Evolutionary conservation across 257 asterid genomes (phyloP), one percentile per base, ranked within the genome.

Genomic region (Scutellaria galericulata): DNA sequence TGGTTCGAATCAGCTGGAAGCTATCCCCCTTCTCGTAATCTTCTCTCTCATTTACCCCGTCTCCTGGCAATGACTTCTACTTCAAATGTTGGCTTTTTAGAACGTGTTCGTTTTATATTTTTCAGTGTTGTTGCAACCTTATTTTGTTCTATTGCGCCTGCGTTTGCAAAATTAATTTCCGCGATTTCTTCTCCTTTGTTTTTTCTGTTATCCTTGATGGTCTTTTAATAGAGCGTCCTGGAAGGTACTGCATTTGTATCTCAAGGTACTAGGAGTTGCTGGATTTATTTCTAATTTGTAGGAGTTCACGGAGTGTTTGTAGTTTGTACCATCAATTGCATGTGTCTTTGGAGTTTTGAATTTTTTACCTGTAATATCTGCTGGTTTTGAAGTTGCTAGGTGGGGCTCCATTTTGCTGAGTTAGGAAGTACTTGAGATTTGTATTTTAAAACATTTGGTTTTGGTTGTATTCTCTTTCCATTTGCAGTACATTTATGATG

Each of bases 11-110:
- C 91, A 31, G 99, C 97, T 75, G 84, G 80, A 56, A 87, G 85
- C 68, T 92, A 92, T 62, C 97, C 98, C 6, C 96, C 98, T 56
- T 95, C 99, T 76, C 98, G 99, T 95, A 83, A 80, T 70, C 18
- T 55, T 66, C 58, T 75, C 22, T 13, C 66, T 11, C 42, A 2
- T n/a, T 56, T 5, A 40, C 68, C 68, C 57, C 41, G 12, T 41
- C 44, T 22, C 57, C 50, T 35, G 2, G 9, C 44, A 13, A 9
- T 20, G 9, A 6, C 57, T 45, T 8, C 42, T 62, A 13, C 13
- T 18, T 6, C 13, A 13, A 7, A 45, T 12, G 53, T 11, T 24
- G 2, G 3, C 39, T 20, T 52, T 52, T 4, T n/a, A 2, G 47
- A 10, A 24, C 31, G 5, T 69, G 10, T 48, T 56, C 1, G 8